Conservation (phyloP, 2,329 filamentous ascomycete genomes). For the Fusarium udum region DNA sequence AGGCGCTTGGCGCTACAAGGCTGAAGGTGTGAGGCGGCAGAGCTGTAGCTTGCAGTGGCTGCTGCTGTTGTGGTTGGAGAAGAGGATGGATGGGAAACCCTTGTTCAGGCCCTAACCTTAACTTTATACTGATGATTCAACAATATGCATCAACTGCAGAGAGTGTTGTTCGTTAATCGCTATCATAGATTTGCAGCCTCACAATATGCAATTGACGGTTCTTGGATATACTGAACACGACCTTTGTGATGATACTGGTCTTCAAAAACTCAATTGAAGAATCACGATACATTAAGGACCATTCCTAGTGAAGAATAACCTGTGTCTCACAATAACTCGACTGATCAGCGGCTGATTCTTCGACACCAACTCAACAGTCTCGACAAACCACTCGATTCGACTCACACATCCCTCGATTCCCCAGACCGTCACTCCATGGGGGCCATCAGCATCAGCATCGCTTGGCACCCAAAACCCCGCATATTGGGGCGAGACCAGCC, state of each 20-base stretch:
- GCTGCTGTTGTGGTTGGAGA: neutral
- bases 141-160: neutral
- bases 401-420: neutral
- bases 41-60: neutral
- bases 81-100: slow-evolving; percentile 2
- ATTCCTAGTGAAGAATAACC: neutral
- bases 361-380: neutral
- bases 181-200: neutral
- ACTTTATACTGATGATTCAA: slow-evolving; percentile 1
- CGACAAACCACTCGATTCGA: neutral
- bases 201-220: neutral
- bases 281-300: neutral
- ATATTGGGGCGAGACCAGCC: slow-evolving; percentile 1
- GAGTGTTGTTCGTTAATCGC: neutral
- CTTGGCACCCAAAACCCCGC: slow-evolving; percentile 15
- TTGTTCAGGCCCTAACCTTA: slow-evolving; percentile 24
- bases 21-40: neutral
- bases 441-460: neutral
- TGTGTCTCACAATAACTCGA: neutral
- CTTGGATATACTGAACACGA: no score
- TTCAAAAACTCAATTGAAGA: neutral
- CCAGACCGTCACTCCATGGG: slow-evolving; percentile 7
- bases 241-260: neutral
- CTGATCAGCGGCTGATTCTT: slow-evolving; percentile 1
- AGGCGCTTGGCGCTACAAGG: slow-evolving; percentile 3